Base-by-base conservation (phyloP, 192 early-diverging fungal species). In the Jimgerdemannia lactiflua region DNA sequence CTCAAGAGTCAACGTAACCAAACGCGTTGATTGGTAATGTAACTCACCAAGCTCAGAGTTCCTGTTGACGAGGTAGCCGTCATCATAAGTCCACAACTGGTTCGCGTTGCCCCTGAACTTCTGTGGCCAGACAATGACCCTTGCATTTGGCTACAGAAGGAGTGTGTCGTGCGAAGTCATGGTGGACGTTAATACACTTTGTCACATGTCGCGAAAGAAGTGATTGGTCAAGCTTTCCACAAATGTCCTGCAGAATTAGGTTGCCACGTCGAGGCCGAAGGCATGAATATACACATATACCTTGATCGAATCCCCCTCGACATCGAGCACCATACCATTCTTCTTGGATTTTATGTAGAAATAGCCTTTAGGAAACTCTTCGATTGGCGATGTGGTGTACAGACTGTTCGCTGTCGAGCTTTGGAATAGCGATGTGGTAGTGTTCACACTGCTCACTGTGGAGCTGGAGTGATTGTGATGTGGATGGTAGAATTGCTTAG, bases 81-180 rank as follows among this genome's bases (percentile, higher is more conserved):
- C 65, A 8, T 79, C 74, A 71, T 71, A 72, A 39, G 72, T 40
- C 81, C 81, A 83, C 14, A 83, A 65, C 81, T 83, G 81, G 72
- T 79, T 83, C 10, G 79, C 81, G 18, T 75, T 83, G 54, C 79
- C 81, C 42, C 77, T 43, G 69, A 79, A 83, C 71, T 83, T 83
- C 54, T 83, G 81, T 40, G 78, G 75, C 81, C 81, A 83, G 7
- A 79, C 73, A 67, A 83, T 83, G 0, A 79, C 42, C 44, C 77
- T 75, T 9, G 78, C 73, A 39, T 77, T 76, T 54, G 69, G 71
- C 81, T 82, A 43, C 64, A 29, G 0, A 19, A 49, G 19, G 2
- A 19, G 29, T n/a, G 29, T 29, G 29, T 29, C 29, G 29, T 29
- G 29, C 29, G 29, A 29, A 29, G 29, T 29, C 29, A 29, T 29